Evolutionary conservation across 208 protist genomes (phyloP), one percentile per base, ranked within the genome.

Genomic region (Polymyxa betae): DNA sequence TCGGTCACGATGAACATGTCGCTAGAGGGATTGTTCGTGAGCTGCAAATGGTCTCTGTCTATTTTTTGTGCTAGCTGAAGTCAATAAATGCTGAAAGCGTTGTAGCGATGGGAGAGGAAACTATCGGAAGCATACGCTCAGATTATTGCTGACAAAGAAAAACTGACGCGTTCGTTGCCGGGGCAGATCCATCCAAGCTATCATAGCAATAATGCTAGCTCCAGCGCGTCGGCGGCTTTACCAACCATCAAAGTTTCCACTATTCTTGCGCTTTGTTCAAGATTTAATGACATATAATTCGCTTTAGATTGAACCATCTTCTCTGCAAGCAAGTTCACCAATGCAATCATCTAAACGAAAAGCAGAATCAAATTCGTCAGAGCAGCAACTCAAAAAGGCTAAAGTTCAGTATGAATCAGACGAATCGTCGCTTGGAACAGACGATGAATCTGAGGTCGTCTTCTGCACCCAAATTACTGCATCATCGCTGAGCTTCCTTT

Each of bases 1-100:
- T 66, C 54, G 54, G 54, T 16, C 54, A 66, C 54, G 54, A 66
- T 29, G 54, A 66, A 29, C 54, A 66, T 66, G 54, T 66, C 54
- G 54, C 54, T 16, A 16, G 54, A 16, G 54, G 54, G 20, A 66
- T 66, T 29, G 54, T 66, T 29, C 54, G 54, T 29, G 54, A 66
- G 20, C 54, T 66, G 54, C 54, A 66, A n/a, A n/a, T n/a, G n/a
- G n/a, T n/a, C n/a, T n/a, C n/a, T n/a, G n/a, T n/a, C n/a, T n/a
- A n/a, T n/a, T n/a, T n/a, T n/a, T n/a, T n/a, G n/a, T n/a, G n/a
- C n/a, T n/a, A n/a, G n/a, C n/a, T n/a, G n/a, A n/a, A n/a, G n/a
- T n/a, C n/a, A n/a, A n/a, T n/a, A n/a, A n/a, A n/a, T n/a, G n/a
- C n/a, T n/a, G n/a, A n/a, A n/a, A n/a, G n/a, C n/a, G n/a, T n/a